These are phyloP conservation scores for Xylaria sp. DNA, from an alignment of 495 filamentous ascomycete genomes.

Conservation along the genomic window DNA sequence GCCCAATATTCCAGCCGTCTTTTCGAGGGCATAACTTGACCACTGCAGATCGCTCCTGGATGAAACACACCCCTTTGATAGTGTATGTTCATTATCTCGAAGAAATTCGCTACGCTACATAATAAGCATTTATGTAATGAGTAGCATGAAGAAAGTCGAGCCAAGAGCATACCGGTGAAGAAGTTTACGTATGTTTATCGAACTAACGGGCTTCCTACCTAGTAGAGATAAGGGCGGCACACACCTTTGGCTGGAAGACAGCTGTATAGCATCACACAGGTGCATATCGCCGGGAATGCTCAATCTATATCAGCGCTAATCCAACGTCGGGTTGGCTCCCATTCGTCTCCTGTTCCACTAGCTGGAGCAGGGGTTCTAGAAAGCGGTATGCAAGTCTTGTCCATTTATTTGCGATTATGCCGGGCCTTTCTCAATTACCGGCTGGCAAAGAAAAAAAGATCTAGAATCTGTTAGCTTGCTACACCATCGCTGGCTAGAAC, in stretches of 20 bases:
- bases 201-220: constrained; percentile 6
- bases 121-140: not conserved
- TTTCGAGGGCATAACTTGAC: not conserved
- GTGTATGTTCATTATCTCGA: not conserved
- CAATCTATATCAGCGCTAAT: not conserved
- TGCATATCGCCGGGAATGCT: not conserved
- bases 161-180: not conserved
- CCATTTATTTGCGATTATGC: not conserved
- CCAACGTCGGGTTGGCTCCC: not conserved
- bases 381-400: not conserved
- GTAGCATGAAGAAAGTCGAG: not conserved
- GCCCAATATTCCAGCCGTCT: constrained; percentile 1
- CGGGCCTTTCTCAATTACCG: not conserved
- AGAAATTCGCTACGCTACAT: not conserved
- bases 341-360: not conserved
- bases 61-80: not conserved
- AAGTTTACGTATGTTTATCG: not conserved
- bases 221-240: not conserved
- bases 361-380: not conserved
- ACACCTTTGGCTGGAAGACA: not conserved
- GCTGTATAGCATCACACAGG: not conserved
- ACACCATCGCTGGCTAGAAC: not conserved
- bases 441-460: not conserved
- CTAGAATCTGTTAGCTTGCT: not conserved
- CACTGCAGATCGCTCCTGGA: not conserved